Base-by-base conservation (phyloP, 257 asterid genomes). In the Gentiana macrophylla region DNA sequence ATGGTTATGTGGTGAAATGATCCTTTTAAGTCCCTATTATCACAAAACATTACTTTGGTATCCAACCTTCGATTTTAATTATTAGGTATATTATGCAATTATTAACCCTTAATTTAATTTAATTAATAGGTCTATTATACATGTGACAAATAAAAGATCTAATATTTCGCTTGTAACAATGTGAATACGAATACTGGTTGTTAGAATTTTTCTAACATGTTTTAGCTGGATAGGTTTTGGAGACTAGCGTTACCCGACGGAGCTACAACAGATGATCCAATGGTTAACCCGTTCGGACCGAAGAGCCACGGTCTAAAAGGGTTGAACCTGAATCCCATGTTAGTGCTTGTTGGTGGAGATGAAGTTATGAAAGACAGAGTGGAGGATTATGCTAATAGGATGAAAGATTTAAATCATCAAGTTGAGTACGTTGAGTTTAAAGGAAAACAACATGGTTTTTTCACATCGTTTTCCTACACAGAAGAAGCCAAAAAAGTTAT, bases 261-360 rank as follows among this genome's bases (percentile, higher is more conserved):
- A 13, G 56, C 57, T 3, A 24, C 46, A 33, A 45, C 44, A 37
- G 71, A 70, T 60, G 64, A 70, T 43, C 68, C 75, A 33, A 9
- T 65, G 57, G 71, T 35, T 6, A 65, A 70, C 58, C 75, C 68
- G 15, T 56, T 60, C 41, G 75, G 75, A 15, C 62, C 71, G 15
- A 34, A 44, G 24, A 56, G 68, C 35, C 67, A 52, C n/a, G 65
- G 59, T 12, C 64, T 65, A 1, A 60, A 61, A 63, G 56, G 63
- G 1, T 37, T 61, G 34, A 47, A 35, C 6, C 53, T 70, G 9
- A 65, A 61, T 56, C 76, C 76, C 35, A 37, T 70, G n/a, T 37
- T 65, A 71, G 62, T 70, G 24, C 49, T 65, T 12, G 66, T 65
- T 1, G 72, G 72, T 12, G 68, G 58, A 12, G 66, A 62, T 35